Evolutionary conservation across 768 basidiomycete species (phyloP), one percentile per base, ranked within the genome.

Genomic region (Suillus variegatus): DNA sequence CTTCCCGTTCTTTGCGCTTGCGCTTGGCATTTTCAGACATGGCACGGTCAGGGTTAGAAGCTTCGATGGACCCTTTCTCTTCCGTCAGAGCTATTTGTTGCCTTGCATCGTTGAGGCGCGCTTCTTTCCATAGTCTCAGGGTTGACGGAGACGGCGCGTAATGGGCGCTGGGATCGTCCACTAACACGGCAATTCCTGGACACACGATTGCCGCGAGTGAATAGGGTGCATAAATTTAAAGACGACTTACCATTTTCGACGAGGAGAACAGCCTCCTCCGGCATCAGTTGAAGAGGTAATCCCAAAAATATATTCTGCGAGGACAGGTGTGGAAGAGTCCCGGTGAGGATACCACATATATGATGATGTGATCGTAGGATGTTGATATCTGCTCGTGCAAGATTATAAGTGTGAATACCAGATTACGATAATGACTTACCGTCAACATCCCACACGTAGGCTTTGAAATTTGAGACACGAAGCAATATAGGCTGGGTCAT

Each of bases 221-320:
- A 63, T 64, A 41, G 64, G 61, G 36, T 14, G 16, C 10, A 46
- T 61, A 9, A 6, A 40, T 38, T 20, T 60, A 22, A 20, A 46
- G 40, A 43, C 41, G 65, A 69, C 83, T 61, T 65, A 94, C 97
- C 87, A 66, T 92, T 91, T 69, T 90, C 85, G 16, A 98, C 86
- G 7, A 99, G 87, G 40, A 96, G 82, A 13, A 93, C 93, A 10
- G 90, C 94, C 74, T 99, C 97, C 76, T 99, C 97, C 0, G 94
- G 93, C 78, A 93, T 86, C 2, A 99, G 81, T 9, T 93, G 80
- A 7, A 97, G 81, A 1, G 97, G 97, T n/a, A 95, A 79, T 8
- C 97, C 97, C 41, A 99, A 82, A 74, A 99, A 99, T 3, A 92
- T 87, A 80, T 99, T 99, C 78, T 99, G 97, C 71, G 98, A 96